Evolutionary conservation across 768 basidiomycete genomes (phyloP), one percentile per base, ranked within the genome.

Genomic region (Boletus edulis): DNA sequence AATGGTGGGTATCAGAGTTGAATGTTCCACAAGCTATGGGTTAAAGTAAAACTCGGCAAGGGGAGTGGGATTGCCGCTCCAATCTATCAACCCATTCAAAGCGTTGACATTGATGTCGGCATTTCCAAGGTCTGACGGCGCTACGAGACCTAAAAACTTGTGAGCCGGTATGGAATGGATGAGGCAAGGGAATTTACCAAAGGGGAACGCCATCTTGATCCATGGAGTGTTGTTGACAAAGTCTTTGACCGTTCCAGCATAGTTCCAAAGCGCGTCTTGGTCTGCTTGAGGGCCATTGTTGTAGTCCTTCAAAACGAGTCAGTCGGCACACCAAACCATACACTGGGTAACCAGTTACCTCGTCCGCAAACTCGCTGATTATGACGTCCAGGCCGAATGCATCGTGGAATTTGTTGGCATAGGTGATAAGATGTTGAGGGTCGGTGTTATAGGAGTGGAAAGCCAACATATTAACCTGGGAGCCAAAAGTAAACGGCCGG

Each of bases 321-420:
- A 58, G 53, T 41, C 22, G 48, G 24, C 43, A 17, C 3, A 5
- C 7, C 27, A 9, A 12, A 42, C 15, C 32, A 37, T 52, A 32
- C 6, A 14, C 27, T 9, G 7, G 12, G n/a, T 3, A 7, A 37
- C 17, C 31, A 55, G 55, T 17, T 60, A 82, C 88, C 75, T 83
- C 75, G 73, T 82, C 85, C 56, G 88, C 89, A 61, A 81, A 85
- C 64, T 94, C 91, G 5, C 87, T 87, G 54, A 86, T 67, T 75
- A 74, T 78, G 53, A 92, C 66, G 18, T 64, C 62, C 48, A 55
- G 34, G 13, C 54, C 34, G 62, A 81, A 85, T 2, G 70, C 71
- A 39, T 58, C 56, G 64, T 89, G 72, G 62, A 80, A 1, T 70
- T 60, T 10, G 62, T 61, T 61, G 46, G 86, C 67, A 69, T 84